Evolutionary conservation across 345 rosid species (phyloP).

Genomic region (Eucalyptus erythrocorys): DNA sequence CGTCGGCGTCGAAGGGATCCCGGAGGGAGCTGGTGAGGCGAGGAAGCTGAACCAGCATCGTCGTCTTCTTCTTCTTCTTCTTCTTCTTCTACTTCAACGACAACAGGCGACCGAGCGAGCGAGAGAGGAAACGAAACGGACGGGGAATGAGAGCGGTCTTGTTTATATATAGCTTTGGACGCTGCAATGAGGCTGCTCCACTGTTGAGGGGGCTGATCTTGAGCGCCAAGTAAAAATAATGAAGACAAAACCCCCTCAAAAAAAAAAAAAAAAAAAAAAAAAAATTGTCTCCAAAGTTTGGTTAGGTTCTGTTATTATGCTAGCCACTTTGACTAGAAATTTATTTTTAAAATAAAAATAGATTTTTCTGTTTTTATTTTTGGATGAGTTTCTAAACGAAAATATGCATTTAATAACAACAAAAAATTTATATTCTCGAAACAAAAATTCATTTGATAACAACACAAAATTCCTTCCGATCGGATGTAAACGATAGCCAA

Average conservation of each 20-base stretch:
- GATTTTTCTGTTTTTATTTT: no score
- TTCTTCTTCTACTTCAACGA: background rate
- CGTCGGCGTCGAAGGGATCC: conserved; percentile 76
- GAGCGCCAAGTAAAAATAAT: background rate
- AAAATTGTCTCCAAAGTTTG: background rate
- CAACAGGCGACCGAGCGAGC: background rate
- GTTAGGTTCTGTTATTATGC: background rate
- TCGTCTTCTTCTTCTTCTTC: background rate
- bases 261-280: background rate
- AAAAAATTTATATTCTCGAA: accelerated
- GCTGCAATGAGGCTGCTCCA: background rate
- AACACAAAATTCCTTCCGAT: no score
- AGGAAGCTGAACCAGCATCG: conserved; percentile 69
- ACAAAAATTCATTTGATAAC: no score
- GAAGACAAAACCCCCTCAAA: background rate
- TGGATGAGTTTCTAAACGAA: no score
- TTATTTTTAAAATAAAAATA: accelerated
- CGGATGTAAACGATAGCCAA: accelerated
- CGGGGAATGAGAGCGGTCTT: background rate
- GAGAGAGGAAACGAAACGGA: background rate
- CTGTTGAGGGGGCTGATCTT: background rate
- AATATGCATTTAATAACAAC: accelerated
- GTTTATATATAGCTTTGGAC: background rate
- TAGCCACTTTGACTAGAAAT: background rate
- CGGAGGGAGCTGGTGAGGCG: conserved; percentile 78